Evolutionary conservation across 177 flowering plant species (phyloP), one percentile per base, ranked within the genome.

Genomic region (Vitis hybrid): DNA sequence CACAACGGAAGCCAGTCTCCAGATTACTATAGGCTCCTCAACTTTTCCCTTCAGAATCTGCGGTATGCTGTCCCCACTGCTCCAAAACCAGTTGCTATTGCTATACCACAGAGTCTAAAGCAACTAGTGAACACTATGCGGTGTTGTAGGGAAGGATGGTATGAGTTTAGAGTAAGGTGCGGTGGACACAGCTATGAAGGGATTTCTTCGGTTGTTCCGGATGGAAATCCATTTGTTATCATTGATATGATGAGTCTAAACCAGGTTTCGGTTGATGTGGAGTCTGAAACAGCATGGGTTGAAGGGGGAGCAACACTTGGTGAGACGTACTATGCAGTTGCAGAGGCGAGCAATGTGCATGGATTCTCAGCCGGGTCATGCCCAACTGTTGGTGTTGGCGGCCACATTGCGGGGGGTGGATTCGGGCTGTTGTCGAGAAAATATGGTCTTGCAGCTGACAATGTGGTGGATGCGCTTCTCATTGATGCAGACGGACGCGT

Each of bases 181-280:
- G 94, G 97, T 0, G 97, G 97, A 0, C 97, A 92, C 55, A 86
- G 89, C 80, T 92, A 92, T 21, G 96, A 90, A 67, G 96, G 94
- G 3, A 72, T 85, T n/a, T 86, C 94, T 0, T 85, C 78, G 0
- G 79, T 84, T 15, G 66, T 78, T 2, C 10, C 54, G 0, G 69
- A 78, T 40, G 81, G 84, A 15, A 56, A 54, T 19, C 80, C 81
- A 0, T 92, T 90, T 56, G 83, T 84, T 45, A 76, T 89, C 51
- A 73, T 92, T 5, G 97, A 89, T 71, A 63, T 92, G 80, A 88
- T 85, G 85, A 88, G 85, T 60, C 64, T 88, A 30, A 82, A 80
- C 74, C 48, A 49, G 4, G 85, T 92, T 30, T 40, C 52, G 1
- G 85, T 89, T 0, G 88, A 89, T 23, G 5, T 88, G 60, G 70